Base-by-base conservation (phyloP, 257 asterid species). In the Nicotiana knightiana region DNA sequence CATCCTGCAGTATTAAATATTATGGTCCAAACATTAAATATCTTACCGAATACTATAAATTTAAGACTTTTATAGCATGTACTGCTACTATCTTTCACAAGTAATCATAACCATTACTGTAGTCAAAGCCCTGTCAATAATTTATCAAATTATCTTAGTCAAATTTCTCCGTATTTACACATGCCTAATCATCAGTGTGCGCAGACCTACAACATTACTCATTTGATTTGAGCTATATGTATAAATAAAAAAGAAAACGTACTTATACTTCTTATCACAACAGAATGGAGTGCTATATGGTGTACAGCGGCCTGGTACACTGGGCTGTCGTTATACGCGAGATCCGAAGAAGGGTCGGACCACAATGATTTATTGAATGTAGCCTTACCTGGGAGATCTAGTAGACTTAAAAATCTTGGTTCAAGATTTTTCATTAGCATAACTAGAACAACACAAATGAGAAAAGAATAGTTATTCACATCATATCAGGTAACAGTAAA, bases 381-480 rank as follows among this genome's bases (percentile, higher is more conserved):
- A 21, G 24, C 24, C 24, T 21, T 21, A 21, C 24, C 24, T 21
- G 0, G 24, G 24, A 21, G 24, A 21, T 21, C 24, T 21, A 28
- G 30, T 28, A 1, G 30, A 28, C 30, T 28, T 28, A 28, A 28
- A 28, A 28, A 28, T 28, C 30, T 28, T 28, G 30, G 30, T 28
- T 28, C 30, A 1, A 28, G 30, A 21, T 0, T 28, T 28, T 28
- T 28, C 30, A 28, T 28, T 28, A 28, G 1, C 30, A 1, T 28
- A 28, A 28, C 30, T 28, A 28, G 30, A 28, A 28, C 30, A 28
- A 4, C 63, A 48, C 26, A 48, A 48, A 48, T 0, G 5, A 8
- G 79, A 51, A 73, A 71, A 73, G 43, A 73, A 51, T 15, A 73
- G 79, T 15, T 26, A 26, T 73, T 73, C 63, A 4, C 43, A 73